Evolutionary conservation across 768 basidiomycete genomes (phyloP), one percentile per base, ranked within the genome.

Genomic region (Lactarius quietus): DNA sequence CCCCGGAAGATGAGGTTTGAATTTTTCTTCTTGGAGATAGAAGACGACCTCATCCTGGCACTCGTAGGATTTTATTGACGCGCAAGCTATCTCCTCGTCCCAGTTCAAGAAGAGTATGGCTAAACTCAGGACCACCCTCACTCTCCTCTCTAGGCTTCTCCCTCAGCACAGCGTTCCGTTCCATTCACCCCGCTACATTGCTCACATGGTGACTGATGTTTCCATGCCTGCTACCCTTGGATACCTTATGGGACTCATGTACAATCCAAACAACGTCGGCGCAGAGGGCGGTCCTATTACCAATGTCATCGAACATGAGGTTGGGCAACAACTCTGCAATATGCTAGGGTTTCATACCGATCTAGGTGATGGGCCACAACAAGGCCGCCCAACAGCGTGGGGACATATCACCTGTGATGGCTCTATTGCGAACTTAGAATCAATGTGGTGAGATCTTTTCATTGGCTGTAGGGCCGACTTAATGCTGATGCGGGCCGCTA

Each of bases 191-290:
- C 75, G 79, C 14, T 81, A 80, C 62, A 72, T 68, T 54, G 79
- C 74, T 1, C 80, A 80, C 68, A 80, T 81, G 79, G 67, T 62
- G 41, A 72, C 75, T 57, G 78, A 79, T 43, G 74, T 69, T 33
- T 74, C 74, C 43, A 71, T 74, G 63, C 73, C 73, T 0, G 68
- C 70, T 3, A 73, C 67, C 4, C 60, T 73, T 12, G 73, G 72
- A 18, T 74, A 69, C 28, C 53, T 74, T 7, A 59, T 71, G 53
- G 70, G 69, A 17, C 62, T 73, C 35, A 59, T 75, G 57, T 69
- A 74, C 68, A 82, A 82, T 66, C 81, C 75, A 6, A 82, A 82
- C 73, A 81, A 82, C 68, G 76, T 79, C 58, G 75, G 79, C 8
- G 70, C 74, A 28, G 79, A 81, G 65, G 77, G 76, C 3, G 73